Evolutionary conservation across 768 basidiomycete species (phyloP).

Genomic region (Amanita inopinata): DNA sequence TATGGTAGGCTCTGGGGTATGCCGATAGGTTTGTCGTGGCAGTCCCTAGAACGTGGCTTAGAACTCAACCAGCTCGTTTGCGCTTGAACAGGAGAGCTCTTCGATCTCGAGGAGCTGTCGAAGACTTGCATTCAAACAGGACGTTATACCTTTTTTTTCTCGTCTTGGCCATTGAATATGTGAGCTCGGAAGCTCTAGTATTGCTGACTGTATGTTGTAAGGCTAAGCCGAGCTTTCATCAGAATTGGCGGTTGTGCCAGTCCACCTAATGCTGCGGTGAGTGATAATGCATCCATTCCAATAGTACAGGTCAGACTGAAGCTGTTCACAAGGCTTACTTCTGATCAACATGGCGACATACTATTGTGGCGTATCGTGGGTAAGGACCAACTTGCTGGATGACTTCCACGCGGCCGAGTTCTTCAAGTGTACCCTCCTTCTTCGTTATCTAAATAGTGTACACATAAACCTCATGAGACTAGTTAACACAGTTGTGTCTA

Average conservation of each 20-base stretch:
- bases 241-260: constrained; percentile 63
- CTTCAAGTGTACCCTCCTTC: too few species aligned
- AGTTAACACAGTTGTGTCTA: too few species aligned
- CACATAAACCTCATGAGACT: too few species aligned
- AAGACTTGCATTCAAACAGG: constrained; percentile 44
- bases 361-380: too few species aligned
- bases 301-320: constrained; percentile 2
- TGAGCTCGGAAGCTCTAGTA: constrained; percentile 24
- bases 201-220: too few species aligned
- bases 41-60: too few species aligned
- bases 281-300: constrained; percentile 13
- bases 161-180: constrained; percentile 70
- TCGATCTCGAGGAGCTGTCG: constrained; percentile 58
- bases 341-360: constrained; percentile 12
- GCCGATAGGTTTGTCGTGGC: constrained; percentile 50
- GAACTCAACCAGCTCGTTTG: too few species aligned
- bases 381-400: too few species aligned
- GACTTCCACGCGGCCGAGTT: too few species aligned
- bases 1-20: constrained; percentile 70
- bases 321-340: constrained; percentile 19
- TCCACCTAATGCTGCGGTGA: constrained; percentile 62
- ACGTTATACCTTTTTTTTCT: constrained; percentile 68
- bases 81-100: constrained; percentile 47
- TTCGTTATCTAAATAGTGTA: too few species aligned
- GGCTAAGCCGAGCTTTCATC: constrained; percentile 7